phyloP scores from a whole-genome alignment of 2,329 filamentous ascomycete genomes.

The Beauveria scarabaeidicola region DNA sequence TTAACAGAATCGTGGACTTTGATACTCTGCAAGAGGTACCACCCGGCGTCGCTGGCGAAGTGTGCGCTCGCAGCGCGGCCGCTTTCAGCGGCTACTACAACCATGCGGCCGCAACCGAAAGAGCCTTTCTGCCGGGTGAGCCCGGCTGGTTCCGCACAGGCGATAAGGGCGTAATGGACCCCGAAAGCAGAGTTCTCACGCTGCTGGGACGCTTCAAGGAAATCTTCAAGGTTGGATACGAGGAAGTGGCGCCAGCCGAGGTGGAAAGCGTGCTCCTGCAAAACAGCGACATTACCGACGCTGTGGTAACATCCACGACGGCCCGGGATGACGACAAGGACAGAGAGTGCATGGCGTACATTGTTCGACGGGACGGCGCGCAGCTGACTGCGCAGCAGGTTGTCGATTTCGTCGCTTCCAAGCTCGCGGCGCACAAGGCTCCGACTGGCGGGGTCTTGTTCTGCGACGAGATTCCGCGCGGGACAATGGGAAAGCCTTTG shows the following conservation, averaged over 20 bases:
- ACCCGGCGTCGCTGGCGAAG: neutral
- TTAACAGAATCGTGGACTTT: neutral
- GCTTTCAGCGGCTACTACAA: neutral
- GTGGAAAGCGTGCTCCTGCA: constrained; percentile 4
- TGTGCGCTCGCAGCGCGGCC: neutral
- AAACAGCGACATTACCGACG: neutral
- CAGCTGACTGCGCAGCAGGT: constrained; percentile 1
- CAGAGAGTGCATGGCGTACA: constrained; percentile 4
- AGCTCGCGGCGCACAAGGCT: constrained; percentile 1
- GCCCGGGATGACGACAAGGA: neutral
- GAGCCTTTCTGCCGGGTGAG: neutral
- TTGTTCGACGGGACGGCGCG: neutral
- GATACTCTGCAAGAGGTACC: neutral
- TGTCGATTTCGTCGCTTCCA: neutral
- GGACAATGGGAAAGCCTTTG: constrained; percentile 1
- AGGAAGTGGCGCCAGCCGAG: constrained; percentile 1
- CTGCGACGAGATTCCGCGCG: neutral
- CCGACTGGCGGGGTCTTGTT: constrained; percentile 3
- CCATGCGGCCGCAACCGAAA: neutral
- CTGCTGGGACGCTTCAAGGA: constrained; percentile 3
- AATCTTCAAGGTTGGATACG: constrained; percentile 6
- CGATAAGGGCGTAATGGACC: neutral
- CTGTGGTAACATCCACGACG: neutral
- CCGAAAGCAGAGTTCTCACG: neutral
- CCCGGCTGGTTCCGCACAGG: constrained; percentile 5